A percentile compares a stretch with the other conserved stretches of the same genome.
Evolutionary conservation across 805 yeast genomes (phyloP).

Genomic region (Starmerella potacharoeniae): DNA sequence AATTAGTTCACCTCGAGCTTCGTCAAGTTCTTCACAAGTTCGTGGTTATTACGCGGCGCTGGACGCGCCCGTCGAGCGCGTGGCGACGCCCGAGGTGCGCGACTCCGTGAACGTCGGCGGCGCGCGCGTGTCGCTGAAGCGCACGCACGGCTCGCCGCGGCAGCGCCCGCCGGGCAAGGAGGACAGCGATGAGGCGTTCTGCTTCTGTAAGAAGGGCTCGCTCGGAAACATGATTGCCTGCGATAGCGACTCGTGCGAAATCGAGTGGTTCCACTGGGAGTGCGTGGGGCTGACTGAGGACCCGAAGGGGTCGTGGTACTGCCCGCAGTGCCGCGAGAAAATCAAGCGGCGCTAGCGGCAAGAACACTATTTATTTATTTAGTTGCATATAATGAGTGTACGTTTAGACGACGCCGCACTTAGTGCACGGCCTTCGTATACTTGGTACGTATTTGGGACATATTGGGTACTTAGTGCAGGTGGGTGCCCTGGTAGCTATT

Average conservation of each 20-base stretch:
- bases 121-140: constrained; percentile 15
- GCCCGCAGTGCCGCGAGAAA: constrained; percentile 60
- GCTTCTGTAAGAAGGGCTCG: constrained; percentile 88
- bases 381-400: too few species aligned
- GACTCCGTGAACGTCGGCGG: constrained; percentile 13
- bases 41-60: too few species aligned
- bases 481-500: too few species aligned
- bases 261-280: constrained; percentile 92
- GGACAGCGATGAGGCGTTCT: constrained; percentile 56
- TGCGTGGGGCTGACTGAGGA: constrained; percentile 86
- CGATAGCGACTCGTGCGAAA: constrained; percentile 77
- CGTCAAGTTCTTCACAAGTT: too few species aligned
- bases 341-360: constrained; percentile 9
- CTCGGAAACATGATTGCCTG: constrained; percentile 96
- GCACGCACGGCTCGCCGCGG: constrained; percentile 11
- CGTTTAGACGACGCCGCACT: too few species aligned
- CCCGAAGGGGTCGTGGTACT: constrained; percentile 89
- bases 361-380: too few species aligned
- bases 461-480: too few species aligned
- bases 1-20: too few species aligned
- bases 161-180: constrained; percentile 28
- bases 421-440: too few species aligned
- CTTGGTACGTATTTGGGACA: too few species aligned
- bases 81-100: not conserved
- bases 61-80: not conserved